Percentiles rank a stretch among this genome's conserved stretches.
Conservation (phyloP, 2,329 filamentous ascomycete genomes). For the Berkeleyomyces rouxiae region DNA sequence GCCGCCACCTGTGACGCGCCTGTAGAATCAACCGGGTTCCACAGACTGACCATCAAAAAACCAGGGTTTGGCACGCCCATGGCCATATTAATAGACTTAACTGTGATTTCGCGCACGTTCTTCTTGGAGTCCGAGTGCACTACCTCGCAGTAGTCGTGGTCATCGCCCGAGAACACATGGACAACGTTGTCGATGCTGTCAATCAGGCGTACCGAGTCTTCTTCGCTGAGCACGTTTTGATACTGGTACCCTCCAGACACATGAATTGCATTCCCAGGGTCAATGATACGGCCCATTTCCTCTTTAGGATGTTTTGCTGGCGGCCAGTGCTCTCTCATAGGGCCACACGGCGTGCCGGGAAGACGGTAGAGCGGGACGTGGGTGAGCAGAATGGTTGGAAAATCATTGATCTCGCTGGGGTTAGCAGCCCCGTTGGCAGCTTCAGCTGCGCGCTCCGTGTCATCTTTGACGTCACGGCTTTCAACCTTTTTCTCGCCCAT, state of each 20-base stretch:
- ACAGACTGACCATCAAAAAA: constrained; percentile 75
- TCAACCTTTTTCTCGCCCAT: constrained; percentile 35
- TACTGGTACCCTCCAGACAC: constrained; percentile 81
- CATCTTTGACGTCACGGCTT: constrained; percentile 20
- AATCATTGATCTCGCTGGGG: constrained; percentile 38
- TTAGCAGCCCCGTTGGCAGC: not conserved
- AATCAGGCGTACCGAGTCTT: constrained; percentile 60
- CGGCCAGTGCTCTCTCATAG: constrained; percentile 67
- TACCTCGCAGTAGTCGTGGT: constrained; percentile 94
- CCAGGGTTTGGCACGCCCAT: constrained; percentile 86
- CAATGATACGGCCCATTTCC: constrained; percentile 20
- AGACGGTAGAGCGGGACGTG: constrained; percentile 81
- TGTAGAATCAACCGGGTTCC: constrained; percentile 61
- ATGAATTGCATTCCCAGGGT: constrained; percentile 62
- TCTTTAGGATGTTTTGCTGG: constrained; percentile 39
- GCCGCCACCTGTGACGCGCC: constrained; percentile 4
- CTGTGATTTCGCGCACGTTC: constrained; percentile 66
- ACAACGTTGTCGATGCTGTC: constrained; percentile 64
- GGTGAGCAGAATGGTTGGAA: constrained; percentile 77
- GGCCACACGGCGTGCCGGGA: constrained; percentile 74
- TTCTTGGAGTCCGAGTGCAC: constrained; percentile 54
- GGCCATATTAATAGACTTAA: constrained; percentile 88
- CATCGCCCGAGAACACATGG: constrained; percentile 86
- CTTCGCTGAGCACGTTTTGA: constrained; percentile 73
- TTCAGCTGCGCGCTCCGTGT: not conserved